A percentile compares a stretch with the other conserved stretches of the same genome.
Evolutionary conservation across 2,329 filamentous ascomycete genomes (phyloP).

Genomic region (Nothophoma quercina): DNA sequence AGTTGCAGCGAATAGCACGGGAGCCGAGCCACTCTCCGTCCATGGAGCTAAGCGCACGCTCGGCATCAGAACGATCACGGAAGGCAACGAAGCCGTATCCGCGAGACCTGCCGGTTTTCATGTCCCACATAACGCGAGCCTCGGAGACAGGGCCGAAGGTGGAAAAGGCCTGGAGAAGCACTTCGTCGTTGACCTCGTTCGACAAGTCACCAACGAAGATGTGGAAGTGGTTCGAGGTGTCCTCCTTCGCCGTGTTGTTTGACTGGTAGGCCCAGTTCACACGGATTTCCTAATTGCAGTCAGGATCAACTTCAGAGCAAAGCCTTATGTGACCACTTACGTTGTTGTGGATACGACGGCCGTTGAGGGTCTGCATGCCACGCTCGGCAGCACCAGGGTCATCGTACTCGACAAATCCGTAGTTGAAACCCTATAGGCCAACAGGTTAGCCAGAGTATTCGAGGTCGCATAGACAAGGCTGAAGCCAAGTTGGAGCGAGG

Average conservation of each 20-base stretch:
- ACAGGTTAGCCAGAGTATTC: conserved; percentile 23
- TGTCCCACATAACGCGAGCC: conserved; percentile 99
- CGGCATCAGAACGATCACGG: conserved; percentile 89
- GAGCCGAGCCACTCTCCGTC: conserved; percentile 99
- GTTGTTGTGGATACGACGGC: conserved; percentile 91
- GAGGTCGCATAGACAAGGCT: not conserved
- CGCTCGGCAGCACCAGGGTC: conserved; percentile 95
- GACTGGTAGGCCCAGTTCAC: conserved; percentile 99
- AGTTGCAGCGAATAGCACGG: conserved; percentile 98
- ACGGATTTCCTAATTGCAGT: conserved; percentile 79
- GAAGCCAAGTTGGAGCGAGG: not conserved
- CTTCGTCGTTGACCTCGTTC: conserved; percentile 98
- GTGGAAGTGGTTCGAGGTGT: conserved; percentile 97
- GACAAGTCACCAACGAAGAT: conserved; percentile 98
- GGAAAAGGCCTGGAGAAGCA: conserved; percentile 91
- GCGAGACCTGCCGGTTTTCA: conserved; percentile 98
- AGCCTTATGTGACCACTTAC: conserved; percentile 63
- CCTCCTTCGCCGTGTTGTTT: conserved; percentile 92
- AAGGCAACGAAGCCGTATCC: conserved; percentile 98
- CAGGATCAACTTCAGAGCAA: conserved; percentile 26
- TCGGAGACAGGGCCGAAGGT: conserved; percentile 96
- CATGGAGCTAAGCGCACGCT: conserved; percentile 97
- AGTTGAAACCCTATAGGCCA: conserved; percentile 86
- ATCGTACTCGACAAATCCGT: conserved; percentile 98
- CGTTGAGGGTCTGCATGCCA: conserved; percentile 96